phyloP scores from a whole-genome alignment of 1,284 basidiomycete genomes.

The Malassezia nana region DNA sequence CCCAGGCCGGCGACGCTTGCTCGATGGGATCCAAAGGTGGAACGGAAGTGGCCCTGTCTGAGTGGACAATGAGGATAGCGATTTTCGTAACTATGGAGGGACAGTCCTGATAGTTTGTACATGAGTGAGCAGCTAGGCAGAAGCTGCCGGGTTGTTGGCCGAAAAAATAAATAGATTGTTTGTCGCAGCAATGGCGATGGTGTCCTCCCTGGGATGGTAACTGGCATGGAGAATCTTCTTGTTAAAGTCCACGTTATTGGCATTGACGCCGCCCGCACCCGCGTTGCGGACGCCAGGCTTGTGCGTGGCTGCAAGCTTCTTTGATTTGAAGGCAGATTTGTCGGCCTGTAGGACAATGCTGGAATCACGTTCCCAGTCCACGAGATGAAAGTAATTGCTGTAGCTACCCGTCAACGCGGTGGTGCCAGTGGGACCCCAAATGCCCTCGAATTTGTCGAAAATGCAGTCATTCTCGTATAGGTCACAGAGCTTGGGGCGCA shows the following conservation, averaged over 20 bases:
- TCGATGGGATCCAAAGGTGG: slow-evolving; percentile 28
- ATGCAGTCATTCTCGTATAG: slow-evolving; percentile 99
- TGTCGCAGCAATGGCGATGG: slow-evolving; percentile 57
- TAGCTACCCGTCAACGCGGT: slow-evolving; percentile 72
- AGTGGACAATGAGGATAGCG: not conserved
- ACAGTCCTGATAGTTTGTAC: slow-evolving; percentile 2
- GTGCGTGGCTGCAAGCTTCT: slow-evolving; percentile 66
- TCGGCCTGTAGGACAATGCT: slow-evolving; percentile 95
- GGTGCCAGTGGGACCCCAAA: slow-evolving; percentile 44
- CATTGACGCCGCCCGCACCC: slow-evolving; percentile 52
- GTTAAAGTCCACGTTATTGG: slow-evolving; percentile 60
- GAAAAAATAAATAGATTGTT: slow-evolving; percentile 56
- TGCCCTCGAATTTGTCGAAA: slow-evolving; percentile 85
- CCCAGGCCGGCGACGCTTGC: slow-evolving; percentile 26
- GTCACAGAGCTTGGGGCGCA: slow-evolving; percentile 93
- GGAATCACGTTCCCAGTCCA: slow-evolving; percentile 77
- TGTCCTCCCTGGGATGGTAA: slow-evolving; percentile 95
- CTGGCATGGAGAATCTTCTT: slow-evolving; percentile 84
- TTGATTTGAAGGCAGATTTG: slow-evolving; percentile 98
- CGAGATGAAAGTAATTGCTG: slow-evolving; percentile 99
- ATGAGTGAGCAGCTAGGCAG: not conserved
- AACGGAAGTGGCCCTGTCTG: not conserved
- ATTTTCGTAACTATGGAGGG: not conserved
- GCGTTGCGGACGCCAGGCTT: slow-evolving; percentile 61
- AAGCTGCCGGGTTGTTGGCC: slow-evolving; percentile 32